Evolutionary conservation across 768 basidiomycete genomes (phyloP), one percentile per base, ranked within the genome.

Genomic region (Trichaptum fuscoviolaceum): DNA sequence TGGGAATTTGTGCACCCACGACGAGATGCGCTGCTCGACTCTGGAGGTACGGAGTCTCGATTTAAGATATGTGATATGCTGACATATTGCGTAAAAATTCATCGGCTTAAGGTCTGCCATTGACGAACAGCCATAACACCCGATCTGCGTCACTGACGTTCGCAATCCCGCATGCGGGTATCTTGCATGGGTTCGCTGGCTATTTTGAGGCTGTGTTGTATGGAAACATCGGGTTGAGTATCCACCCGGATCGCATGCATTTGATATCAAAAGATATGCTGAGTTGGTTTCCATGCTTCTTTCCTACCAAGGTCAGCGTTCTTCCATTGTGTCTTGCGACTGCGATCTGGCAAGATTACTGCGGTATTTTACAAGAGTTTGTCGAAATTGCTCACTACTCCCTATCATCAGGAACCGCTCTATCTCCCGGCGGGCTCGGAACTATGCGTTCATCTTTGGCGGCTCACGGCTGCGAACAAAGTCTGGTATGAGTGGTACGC

Each of bases 401-500:
- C 24, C 17, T 2, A 12, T 35, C 17, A 60, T 57, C 71, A 97
- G 94, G 94, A 97, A 71, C 93, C 97, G 0, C 77, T 99, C 4
- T 99, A 97, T 74, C 83, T 99, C 0, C 97, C 97, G 17, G 89
- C 89, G 71, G 90, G 93, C 73, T 91, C 93, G 20, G 97, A 99
- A 73, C 80, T 99, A 15, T 91, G 93, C 67, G 93, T 98, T 4
- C 91, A 91, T 25, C 86, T 99, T 27, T 99, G 97, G 96, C 88
- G 97, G 26, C 78, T 97, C 69, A 96, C 95, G 1, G 92, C 92
- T 76, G 85, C 89, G 65, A 86, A 87, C 20, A 90, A 91, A 70
- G 92, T 99, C 17, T 99, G 97, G 97, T 99, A 99, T 77, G 97
- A 99, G 77, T 99, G 97, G 97, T 89, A 91, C 73, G 95, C 95